A percentile compares a stretch with the other conserved stretches of the same genome.
Conservation (phyloP, 768 basidiomycete genomes). For the Tulasnella calospora region DNA sequence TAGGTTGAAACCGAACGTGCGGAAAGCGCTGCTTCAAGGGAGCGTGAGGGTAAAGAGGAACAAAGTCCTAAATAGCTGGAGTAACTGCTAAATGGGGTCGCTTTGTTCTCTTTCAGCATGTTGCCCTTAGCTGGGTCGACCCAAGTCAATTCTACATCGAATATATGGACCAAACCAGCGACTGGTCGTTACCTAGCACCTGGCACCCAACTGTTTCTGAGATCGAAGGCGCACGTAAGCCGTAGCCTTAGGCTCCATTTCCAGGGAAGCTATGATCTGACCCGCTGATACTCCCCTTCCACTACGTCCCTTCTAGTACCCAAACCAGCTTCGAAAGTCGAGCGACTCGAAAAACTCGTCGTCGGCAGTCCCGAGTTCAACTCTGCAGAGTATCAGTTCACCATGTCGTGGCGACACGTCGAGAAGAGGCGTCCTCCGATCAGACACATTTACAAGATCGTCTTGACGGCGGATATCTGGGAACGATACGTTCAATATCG, state of each 20-base stretch:
- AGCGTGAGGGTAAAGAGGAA: not conserved
- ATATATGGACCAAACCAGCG: conserved; percentile 16
- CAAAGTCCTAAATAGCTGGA: not conserved
- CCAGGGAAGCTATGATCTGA: too few relatives aligned
- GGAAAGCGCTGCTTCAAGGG: not conserved
- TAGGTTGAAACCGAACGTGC: not conserved
- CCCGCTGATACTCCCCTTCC: not conserved
- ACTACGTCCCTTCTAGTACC: not conserved
- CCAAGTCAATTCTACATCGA: conserved; percentile 8
- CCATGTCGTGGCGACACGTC: conserved; percentile 11
- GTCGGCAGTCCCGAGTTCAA: not conserved
- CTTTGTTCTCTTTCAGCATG: not conserved
- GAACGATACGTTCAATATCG: not conserved
- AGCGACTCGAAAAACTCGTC: not conserved
- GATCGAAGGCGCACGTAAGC: not conserved
- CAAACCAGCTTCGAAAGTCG: conserved; percentile 11
- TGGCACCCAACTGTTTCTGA: conserved; percentile 3
- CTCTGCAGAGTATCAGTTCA: not conserved
- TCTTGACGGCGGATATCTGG: not conserved
- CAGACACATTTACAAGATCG: conserved; percentile 8
- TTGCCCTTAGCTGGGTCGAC: not conserved
- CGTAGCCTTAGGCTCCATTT: not conserved
- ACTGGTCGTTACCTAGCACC: not conserved
- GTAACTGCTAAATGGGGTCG: not conserved
- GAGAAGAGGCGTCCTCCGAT: not conserved